A percentile compares a stretch with the other conserved stretches of the same genome.
phyloP scores from a whole-genome alignment of 2,329 filamentous ascomycete genomes.

The Chaetomium sp. region DNA sequence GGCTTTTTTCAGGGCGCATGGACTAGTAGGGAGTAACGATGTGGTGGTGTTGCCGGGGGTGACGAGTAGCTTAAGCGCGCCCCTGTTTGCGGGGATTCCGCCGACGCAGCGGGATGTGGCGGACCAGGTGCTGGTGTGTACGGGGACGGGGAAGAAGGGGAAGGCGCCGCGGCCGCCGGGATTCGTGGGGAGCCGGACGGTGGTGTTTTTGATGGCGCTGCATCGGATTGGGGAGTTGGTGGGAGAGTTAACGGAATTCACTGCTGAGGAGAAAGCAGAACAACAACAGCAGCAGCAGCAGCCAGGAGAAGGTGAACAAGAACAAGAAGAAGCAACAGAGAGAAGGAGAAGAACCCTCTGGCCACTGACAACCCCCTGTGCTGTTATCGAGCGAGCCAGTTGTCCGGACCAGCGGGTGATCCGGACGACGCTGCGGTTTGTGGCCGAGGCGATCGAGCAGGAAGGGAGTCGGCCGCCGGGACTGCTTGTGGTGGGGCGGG shows the following conservation, averaged over 20 bases:
- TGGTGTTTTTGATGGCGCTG: conserved; percentile 91
- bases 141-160: conserved; percentile 88
- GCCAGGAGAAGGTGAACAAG: conserved; percentile 14
- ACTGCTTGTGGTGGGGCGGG: conserved; percentile 73
- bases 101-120: conserved; percentile 82
- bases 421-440: conserved; percentile 72
- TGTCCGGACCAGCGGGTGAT: conserved; percentile 94
- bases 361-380: conserved; percentile 76
- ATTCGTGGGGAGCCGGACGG: conserved; percentile 69
- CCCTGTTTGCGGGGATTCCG: conserved; percentile 82
- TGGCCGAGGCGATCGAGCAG: conserved; percentile 76
- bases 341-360: conserved; percentile 46
- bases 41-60: conserved; percentile 78
- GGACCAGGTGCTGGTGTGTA: conserved; percentile 94
- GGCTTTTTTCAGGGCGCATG: conserved; percentile 68
- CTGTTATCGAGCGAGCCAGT: conserved; percentile 86
- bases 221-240: conserved; percentile 75
- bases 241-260: conserved; percentile 54
- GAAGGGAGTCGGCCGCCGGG: conserved; percentile 88
- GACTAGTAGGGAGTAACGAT: conserved; percentile 48
- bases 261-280: conserved; percentile 28
- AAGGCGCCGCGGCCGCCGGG: conserved; percentile 73
- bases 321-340: conserved; percentile 21
- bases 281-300: background rate
- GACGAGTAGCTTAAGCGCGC: conserved; percentile 79